Base-by-base conservation (phyloP, 2,329 filamentous ascomycete species). In the Beauveria scarabaeidicola region DNA sequence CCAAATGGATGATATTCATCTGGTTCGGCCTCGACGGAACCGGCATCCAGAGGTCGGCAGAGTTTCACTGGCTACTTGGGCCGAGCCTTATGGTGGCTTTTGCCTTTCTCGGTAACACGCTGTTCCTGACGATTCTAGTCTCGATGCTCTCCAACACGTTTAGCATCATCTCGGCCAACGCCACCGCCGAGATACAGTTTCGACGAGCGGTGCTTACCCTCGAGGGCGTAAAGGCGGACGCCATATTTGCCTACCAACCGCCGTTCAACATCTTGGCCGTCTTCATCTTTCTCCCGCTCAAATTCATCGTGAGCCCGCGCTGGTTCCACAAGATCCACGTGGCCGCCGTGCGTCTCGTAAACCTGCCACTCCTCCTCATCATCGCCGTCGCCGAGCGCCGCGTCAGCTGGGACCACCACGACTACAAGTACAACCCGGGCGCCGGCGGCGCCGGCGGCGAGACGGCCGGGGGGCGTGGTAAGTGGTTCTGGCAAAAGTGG, bases 281-380 rank as follows among this genome's bases (percentile, higher is more conserved):
- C 29, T 74, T 90, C 61, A 69, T 91, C 29, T 78, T 94, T 17
- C 78, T 93, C 2, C 90, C 90, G 0, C 79, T 94, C 62, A 91
- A 91, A 66, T 89, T 89, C 66, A 66, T 89, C n/a, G 78, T 91
- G 40, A 85, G 84, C n/a, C 84, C 88, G 0, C 85, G 90, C 48
- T 93, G 89, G 89, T 94, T 94, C 69, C 90, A 95, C 77, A 94
- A 93, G 73, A 88, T 93, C 67, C 91, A 95, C 69, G 89, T 95
- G 60, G 83, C 85, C 61, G 82, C 83, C 10, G 87, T 94, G 23
- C 85, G 89, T 41, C 74, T 85, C 9, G 80, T 92, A 66, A 94
- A 94, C 70, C 78, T 89, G 2, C 90, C 90, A 0, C 76, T 92
- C 5, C 78, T 95, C 1, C 78, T 93, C 4, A 66, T 87, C 61